Conservation (phyloP, 2,329 filamentous ascomycete genomes). For the Exophiala spinifera region DNA sequence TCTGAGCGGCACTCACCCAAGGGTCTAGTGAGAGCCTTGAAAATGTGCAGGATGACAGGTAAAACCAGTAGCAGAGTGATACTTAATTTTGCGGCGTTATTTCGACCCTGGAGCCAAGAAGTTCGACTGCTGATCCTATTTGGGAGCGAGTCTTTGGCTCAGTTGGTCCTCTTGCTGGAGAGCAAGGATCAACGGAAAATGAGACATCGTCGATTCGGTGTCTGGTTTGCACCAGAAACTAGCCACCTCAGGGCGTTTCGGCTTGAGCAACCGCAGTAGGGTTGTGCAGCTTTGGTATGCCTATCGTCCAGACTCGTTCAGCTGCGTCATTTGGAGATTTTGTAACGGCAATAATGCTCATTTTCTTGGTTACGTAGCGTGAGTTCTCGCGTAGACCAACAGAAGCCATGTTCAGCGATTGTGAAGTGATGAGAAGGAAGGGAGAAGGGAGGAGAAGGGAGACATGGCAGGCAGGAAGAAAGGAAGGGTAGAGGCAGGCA, state of each 20-base stretch:
- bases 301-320: neutral
- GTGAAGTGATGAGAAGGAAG: too few relatives aligned
- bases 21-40: neutral
- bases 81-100: neutral
- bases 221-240: neutral
- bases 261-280: neutral
- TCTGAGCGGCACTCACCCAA: neutral
- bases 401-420: too few relatives aligned
- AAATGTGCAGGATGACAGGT: neutral
- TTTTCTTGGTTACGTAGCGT: too few relatives aligned
- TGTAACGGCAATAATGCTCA: neutral
- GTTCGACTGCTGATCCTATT: neutral
- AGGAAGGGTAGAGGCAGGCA: neutral
- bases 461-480: neutral
- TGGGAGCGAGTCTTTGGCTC: neutral
- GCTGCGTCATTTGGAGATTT: neutral
- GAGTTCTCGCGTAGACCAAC: too few relatives aligned
- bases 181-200: neutral
- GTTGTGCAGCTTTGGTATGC: conserved; percentile 1
- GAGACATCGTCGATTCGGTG: neutral
- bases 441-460: too few relatives aligned
- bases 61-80: neutral
- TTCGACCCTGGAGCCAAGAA: neutral
- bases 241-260: neutral
- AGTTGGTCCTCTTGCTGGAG: neutral